Evolutionary conservation across 805 yeast species (phyloP).

Genomic region (Spathaspora gorwiae): DNA sequence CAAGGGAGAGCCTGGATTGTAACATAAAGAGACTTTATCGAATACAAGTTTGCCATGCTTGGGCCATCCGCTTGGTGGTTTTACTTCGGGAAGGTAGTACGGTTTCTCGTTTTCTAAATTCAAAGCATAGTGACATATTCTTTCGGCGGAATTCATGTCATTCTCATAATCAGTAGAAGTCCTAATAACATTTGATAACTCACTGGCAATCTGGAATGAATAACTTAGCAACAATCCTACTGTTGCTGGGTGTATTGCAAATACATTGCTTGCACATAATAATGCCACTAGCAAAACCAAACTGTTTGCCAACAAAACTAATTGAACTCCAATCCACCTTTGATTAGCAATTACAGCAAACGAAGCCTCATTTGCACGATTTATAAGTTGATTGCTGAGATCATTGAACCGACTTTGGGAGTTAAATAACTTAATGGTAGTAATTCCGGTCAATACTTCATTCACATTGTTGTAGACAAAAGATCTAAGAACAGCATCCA

Average conservation of each 20-base stretch:
- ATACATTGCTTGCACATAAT: slow-evolving; percentile 56
- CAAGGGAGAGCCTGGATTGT: slow-evolving; percentile 52
- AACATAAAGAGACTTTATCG: slow-evolving; percentile 43
- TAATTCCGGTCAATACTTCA: slow-evolving; percentile 64
- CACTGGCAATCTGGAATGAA: slow-evolving; percentile 50
- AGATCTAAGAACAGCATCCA: slow-evolving; percentile 70
- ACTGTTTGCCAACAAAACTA: slow-evolving; percentile 51
- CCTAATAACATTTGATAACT: slow-evolving; percentile 57
- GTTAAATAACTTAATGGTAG: slow-evolving; percentile 58
- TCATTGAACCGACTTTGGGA: slow-evolving; percentile 43
- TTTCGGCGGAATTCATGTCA: slow-evolving; percentile 72
- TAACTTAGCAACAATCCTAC: slow-evolving; percentile 68
- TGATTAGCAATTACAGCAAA: slow-evolving; percentile 61
- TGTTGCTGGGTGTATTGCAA: slow-evolving; percentile 55
- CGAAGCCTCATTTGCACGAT: slow-evolving; percentile 66
- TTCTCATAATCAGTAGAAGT: slow-evolving; percentile 70
- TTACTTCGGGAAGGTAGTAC: slow-evolving; percentile 37
- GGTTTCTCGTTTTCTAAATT: slow-evolving; percentile 63
- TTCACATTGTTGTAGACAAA: slow-evolving; percentile 66
- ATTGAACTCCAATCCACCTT: slow-evolving; percentile 65
- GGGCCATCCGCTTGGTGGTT: slow-evolving; percentile 46
- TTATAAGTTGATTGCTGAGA: slow-evolving; percentile 43
- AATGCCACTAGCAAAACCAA: slow-evolving; percentile 53
- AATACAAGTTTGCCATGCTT: slow-evolving; percentile 42
- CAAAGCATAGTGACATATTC: slow-evolving; percentile 61